phyloP scores from a whole-genome alignment of 2,329 filamentous ascomycete genomes.

The Colletotrichum paranaense region DNA sequence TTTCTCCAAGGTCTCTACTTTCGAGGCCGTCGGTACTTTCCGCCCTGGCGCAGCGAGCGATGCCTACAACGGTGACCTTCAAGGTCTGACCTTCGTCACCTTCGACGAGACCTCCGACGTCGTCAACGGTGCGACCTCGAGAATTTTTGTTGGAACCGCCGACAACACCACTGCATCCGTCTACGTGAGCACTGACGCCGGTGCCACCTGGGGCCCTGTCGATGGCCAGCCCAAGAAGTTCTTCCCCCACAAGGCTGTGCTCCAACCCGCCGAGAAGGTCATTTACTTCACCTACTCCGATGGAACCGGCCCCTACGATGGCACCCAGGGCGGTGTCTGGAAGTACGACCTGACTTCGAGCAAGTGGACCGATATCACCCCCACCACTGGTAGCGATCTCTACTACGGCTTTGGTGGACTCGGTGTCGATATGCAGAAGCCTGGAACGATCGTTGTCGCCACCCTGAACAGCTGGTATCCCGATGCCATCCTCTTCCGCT shows the following conservation, averaged over 20 bases:
- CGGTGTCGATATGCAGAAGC: constrained; percentile 62
- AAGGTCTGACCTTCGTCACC: constrained; percentile 63
- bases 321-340: constrained; percentile 62
- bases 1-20: constrained; percentile 64
- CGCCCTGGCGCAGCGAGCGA: constrained; percentile 55
- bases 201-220: constrained; percentile 63
- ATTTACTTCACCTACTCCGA: constrained; percentile 65
- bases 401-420: constrained; percentile 68
- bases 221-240: constrained; percentile 60
- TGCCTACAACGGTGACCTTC: constrained; percentile 54
- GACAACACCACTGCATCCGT: constrained; percentile 64
- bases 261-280: constrained; percentile 60
- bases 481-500: constrained; percentile 66
- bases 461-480: constrained; percentile 70
- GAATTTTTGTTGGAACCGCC: constrained; percentile 67
- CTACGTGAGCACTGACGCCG: constrained; percentile 65
- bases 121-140: constrained; percentile 59
- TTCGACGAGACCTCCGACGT: constrained; percentile 64
- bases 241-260: constrained; percentile 65
- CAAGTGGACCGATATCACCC: constrained; percentile 68
- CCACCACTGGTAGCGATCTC: constrained; percentile 57
- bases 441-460: constrained; percentile 67
- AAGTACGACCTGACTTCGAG: constrained; percentile 62
- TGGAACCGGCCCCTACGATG: constrained; percentile 68
- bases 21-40: constrained; percentile 64